Evolutionary conservation across 2,329 filamentous ascomycete species (phyloP), one percentile per base, ranked within the genome.

Genomic region (Fusarium sp.): DNA sequence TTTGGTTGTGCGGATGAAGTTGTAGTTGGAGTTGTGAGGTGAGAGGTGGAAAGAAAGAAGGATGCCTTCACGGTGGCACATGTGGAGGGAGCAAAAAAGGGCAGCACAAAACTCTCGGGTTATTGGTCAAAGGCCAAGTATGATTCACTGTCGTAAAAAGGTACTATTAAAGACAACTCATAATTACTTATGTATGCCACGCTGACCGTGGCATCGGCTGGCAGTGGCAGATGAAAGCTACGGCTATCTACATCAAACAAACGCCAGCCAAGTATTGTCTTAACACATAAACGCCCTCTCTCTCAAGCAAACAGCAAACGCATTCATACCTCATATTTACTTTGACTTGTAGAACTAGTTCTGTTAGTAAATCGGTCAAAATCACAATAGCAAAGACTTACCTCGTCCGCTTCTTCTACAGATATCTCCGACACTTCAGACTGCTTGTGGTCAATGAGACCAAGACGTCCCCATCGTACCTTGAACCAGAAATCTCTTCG

Each of bases 401-500:
- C 86, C 81, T 88, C 84, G 52, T 83, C 86, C n/a, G 91, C 93
- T 72, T 94, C 90, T 44, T 92, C 88, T 51, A 88, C 85, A 0
- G 85, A 87, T 6, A 94, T 87, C 30, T 87, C 82, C 1, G 91
- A 94, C 19, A 83, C 81, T 43, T 91, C 88, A 4, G 85, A 87
- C 72, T 88, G 82, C 47, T 80, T 83, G 52, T 84, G 82, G 66
- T 92, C 88, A 71, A 98, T 89, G 75, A 97, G 81, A 0, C 94
- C 92, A 56, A 97, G 80, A 70, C 83, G 87, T 41, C 84, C 87
- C 60, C 82, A 86, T 70, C 90, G 85, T 23, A 97, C 80, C 70
- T 86, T 83, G 81, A 88, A 92, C 94, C 94, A 97, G 80, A 97
- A 89, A 74, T 96, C 93, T 66, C 86, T 86, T 54, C 93, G 83